Percentiles rank a stretch among this genome's conserved stretches.
These are phyloP conservation scores for Vigna nakashimae DNA, from an alignment of 306 rosid species.

Conservation along the genomic window DNA sequence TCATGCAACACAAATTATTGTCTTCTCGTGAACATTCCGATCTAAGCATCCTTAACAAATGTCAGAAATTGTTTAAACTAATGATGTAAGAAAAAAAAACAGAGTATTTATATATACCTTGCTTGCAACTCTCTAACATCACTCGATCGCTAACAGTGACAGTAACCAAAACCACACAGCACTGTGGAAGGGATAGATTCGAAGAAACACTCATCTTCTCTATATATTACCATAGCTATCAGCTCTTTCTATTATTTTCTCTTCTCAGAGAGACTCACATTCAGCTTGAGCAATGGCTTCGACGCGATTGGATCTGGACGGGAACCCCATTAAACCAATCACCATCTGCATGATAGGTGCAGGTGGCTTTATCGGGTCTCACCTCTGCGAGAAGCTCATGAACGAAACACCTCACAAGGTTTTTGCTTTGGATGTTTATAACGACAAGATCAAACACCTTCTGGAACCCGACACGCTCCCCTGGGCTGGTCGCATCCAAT, in stretches of 20 bases:
- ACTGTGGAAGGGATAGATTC: background rate
- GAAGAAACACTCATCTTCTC: background rate
- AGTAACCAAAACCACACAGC: background rate
- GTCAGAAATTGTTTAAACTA: no score
- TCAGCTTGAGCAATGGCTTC: conserved; percentile 51
- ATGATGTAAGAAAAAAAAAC: no score
- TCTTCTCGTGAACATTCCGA: no score
- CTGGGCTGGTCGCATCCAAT: conserved; percentile 82
- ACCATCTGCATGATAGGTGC: conserved; percentile 97
- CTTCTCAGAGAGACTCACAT: background rate
- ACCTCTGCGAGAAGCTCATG: conserved; percentile 89
- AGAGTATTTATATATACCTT: background rate
- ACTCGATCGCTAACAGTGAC: background rate
- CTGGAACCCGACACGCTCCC: conserved; percentile 71
- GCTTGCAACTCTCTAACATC: conserved; percentile 17
- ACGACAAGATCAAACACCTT: conserved; percentile 88
- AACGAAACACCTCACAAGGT: conserved; percentile 82
- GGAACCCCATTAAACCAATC: conserved; percentile 73
- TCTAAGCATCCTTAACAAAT: no score
- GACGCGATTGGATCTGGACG: conserved; percentile 78
- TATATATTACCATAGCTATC: background rate
- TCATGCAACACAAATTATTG: no score
- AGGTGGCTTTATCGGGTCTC: conserved; percentile 95
- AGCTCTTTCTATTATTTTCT: background rate
- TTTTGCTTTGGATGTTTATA: conserved; percentile 82